Evolutionary conservation across 768 basidiomycete species (phyloP).

Genomic region (Xerocomellus amylosporus): DNA sequence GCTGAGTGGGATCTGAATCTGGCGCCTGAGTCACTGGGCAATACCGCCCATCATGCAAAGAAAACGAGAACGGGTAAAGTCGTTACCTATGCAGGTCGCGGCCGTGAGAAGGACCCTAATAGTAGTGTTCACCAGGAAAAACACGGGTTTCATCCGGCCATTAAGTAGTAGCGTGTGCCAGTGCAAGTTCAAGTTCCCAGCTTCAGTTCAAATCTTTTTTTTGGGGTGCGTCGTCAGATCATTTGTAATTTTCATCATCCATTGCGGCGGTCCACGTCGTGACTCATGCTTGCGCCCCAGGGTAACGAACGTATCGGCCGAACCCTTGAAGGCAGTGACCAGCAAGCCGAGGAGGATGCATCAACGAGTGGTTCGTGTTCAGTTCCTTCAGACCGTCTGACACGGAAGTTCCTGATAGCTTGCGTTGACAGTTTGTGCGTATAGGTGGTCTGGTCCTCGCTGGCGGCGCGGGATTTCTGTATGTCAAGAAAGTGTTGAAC

Average conservation of each 20-base stretch:
- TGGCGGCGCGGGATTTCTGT: constrained; percentile 30
- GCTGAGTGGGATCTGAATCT: constrained; percentile 13
- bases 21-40: background rate
- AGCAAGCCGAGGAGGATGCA: constrained; percentile 14
- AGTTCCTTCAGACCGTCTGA: background rate
- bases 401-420: background rate
- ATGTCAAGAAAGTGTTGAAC: constrained; percentile 29
- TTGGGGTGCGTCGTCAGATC: constrained; percentile 2
- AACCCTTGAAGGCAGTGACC: background rate
- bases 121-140: background rate
- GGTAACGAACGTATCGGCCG: constrained; percentile 1
- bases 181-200: constrained; percentile 7
- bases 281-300: background rate
- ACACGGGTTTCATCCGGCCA: constrained; percentile 2
- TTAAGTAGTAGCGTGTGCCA: background rate
- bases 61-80: constrained; percentile 1
- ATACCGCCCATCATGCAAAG: background rate
- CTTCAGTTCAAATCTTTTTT: constrained; percentile 13
- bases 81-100: background rate
- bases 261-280: background rate
- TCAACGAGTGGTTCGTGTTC: constrained; percentile 16
- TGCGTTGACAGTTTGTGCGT: constrained; percentile 18
- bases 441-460: constrained; percentile 29
- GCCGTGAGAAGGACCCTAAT: constrained; percentile 16
- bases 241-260: constrained; percentile 3